Percentiles rank a stretch among this genome's conserved stretches.
Conservation (phyloP, 2,329 filamentous ascomycete species). For the Colletotrichum sp. region DNA sequence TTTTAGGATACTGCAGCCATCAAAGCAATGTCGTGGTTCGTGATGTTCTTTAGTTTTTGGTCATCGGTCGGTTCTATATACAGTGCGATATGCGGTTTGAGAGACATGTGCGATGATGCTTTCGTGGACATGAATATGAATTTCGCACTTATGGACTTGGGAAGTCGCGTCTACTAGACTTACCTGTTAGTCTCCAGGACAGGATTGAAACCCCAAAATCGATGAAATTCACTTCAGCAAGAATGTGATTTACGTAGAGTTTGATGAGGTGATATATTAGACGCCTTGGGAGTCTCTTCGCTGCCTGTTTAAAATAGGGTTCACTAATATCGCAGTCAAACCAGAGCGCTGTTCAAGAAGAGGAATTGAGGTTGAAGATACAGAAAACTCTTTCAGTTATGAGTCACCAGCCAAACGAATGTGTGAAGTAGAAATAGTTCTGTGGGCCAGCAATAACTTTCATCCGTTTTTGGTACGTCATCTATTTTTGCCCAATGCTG, state of each 20-base stretch:
- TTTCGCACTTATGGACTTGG: accelerated
- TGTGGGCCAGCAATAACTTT: neutral
- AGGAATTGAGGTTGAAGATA: neutral
- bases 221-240: too few species aligned
- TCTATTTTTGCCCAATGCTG: neutral
- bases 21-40: too few species aligned
- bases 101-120: too few species aligned
- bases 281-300: too few species aligned
- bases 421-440: neutral
- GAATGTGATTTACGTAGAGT: too few species aligned
- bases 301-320: accelerated
- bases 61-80: too few species aligned
- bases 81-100: too few species aligned
- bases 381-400: accelerated
- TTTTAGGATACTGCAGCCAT: too few species aligned
- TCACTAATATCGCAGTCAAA: accelerated
- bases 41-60: too few species aligned
- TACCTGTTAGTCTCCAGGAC: accelerated
- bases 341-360: neutral
- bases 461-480: neutral
- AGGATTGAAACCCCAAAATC: too few species aligned
- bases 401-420: neutral
- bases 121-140: too few species aligned
- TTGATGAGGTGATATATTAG: too few species aligned
- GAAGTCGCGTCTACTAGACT: accelerated